phyloP scores from a whole-genome alignment of 345 rosid genomes.

The Mercurialis annua region DNA sequence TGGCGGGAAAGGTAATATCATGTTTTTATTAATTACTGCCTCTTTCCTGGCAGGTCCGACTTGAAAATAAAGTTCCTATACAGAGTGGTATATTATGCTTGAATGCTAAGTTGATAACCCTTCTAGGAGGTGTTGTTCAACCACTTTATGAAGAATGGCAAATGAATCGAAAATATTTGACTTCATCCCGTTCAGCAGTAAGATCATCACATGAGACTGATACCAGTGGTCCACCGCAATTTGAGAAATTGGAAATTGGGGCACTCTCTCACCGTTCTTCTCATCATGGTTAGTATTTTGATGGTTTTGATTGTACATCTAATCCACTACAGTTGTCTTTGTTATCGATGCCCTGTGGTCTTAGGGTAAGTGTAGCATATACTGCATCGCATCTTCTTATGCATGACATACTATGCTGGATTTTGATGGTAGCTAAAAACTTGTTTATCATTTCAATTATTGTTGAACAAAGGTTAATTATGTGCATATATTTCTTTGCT shows the following conservation, averaged over 20 bases:
- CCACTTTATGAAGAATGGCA: constrained; percentile 86
- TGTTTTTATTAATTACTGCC: constrained; percentile 1
- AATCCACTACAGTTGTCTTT: background rate
- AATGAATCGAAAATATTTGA: constrained; percentile 71
- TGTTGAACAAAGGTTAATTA: constrained; percentile 16
- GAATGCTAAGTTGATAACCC: constrained; percentile 51
- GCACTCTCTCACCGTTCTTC: constrained; percentile 32
- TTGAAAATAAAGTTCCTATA: constrained; percentile 66
- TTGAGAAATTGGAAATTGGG: constrained; percentile 73
- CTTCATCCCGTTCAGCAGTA: constrained; percentile 51
- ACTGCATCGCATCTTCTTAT: too few relatives aligned
- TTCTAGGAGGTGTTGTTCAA: constrained; percentile 79
- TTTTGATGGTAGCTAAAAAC: background rate
- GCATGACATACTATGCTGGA: background rate
- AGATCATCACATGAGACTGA: constrained; percentile 47
- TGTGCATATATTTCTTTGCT: constrained; percentile 43
- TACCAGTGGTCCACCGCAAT: constrained; percentile 66
- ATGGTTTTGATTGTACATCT: background rate
- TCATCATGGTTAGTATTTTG: constrained; percentile 29
- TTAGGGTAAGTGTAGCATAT: too few relatives aligned
- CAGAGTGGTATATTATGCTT: constrained; percentile 66
- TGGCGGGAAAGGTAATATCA: too few relatives aligned
- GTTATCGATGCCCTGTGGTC: background rate
- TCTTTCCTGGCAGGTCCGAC: constrained; percentile 54
- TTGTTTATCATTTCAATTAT: background rate